These are phyloP conservation scores for Fallopia convolvulus DNA, from an alignment of 148 eudicot genomes.

Conservation along the genomic window DNA sequence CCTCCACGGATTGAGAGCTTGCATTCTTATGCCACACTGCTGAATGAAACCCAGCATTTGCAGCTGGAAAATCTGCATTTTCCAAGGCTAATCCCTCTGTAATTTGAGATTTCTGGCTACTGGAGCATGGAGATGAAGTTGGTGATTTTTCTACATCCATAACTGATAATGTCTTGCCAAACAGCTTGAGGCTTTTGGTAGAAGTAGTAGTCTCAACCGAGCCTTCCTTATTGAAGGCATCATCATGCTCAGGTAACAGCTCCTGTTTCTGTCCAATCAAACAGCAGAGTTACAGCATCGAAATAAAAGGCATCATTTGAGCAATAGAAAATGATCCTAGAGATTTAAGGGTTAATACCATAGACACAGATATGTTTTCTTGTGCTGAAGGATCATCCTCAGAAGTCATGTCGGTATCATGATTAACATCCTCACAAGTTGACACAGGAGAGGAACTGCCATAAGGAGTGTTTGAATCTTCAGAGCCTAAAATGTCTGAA, in stretches of 20 bases:
- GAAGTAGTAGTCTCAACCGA: conserved; percentile 23
- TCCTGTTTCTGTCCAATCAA: conserved; percentile 45
- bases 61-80: neutral
- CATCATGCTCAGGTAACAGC: conserved; percentile 27
- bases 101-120: neutral
- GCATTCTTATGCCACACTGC: conserved; percentile 20
- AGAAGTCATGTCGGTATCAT: conserved; percentile 33
- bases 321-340: neutral
- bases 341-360: conserved; percentile 30
- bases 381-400: conserved; percentile 24
- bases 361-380: conserved; percentile 23
- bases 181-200: conserved; percentile 55
- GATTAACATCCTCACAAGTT: conserved; percentile 10
- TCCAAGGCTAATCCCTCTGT: neutral
- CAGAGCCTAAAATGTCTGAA: conserved; percentile 40
- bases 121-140: conserved; percentile 4
- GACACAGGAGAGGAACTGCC: conserved; percentile 25
- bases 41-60: conserved; percentile 25
- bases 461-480: conserved; percentile 28
- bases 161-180: conserved; percentile 56
- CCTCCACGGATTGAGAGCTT: neutral
- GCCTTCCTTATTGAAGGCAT: conserved; percentile 22
- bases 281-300: neutral
- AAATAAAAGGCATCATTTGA: neutral
- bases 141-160: neutral